phyloP scores from a whole-genome alignment of 2,329 filamentous ascomycete genomes.

The Eurotiales sp. region DNA sequence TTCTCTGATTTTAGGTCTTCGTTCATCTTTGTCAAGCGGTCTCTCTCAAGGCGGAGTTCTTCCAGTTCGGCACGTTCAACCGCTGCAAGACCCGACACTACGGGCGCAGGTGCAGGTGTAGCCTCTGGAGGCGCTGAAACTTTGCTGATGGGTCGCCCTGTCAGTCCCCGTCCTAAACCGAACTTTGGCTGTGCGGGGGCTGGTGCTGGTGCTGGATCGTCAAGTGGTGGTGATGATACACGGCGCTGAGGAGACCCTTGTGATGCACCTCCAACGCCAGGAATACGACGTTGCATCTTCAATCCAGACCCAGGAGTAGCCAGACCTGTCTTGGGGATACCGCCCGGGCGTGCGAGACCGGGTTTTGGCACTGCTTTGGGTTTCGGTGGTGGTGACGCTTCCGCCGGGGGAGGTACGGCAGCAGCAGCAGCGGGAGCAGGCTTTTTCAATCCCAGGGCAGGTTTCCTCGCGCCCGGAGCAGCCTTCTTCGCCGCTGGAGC shows the following conservation, averaged over 20 bases:
- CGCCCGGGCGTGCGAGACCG: constrained; percentile 46
- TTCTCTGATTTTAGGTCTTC: constrained; percentile 82
- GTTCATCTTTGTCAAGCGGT: constrained; percentile 67
- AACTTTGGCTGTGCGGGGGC: constrained; percentile 49
- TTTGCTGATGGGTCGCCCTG: constrained; percentile 79
- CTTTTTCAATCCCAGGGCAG: constrained; percentile 33
- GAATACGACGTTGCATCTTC: constrained; percentile 43
- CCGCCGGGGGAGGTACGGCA: constrained; percentile 52
- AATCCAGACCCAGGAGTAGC: constrained; percentile 40
- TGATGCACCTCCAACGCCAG: constrained; percentile 32
- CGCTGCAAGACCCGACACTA: constrained; percentile 62
- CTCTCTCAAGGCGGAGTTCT: constrained; percentile 79
- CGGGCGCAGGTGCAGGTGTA: constrained; percentile 41
- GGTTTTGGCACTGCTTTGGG: constrained; percentile 38
- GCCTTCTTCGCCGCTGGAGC: constrained; percentile 51
- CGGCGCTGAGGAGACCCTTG: constrained; percentile 40
- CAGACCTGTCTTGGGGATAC: constrained; percentile 38
- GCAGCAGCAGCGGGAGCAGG: constrained; percentile 44
- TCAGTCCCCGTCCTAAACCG: constrained; percentile 71
- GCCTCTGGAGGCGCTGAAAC: constrained; percentile 42
- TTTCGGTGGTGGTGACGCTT: constrained; percentile 47
- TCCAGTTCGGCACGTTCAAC: constrained; percentile 91
- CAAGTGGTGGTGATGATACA: constrained; percentile 43
- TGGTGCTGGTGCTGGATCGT: constrained; percentile 34
- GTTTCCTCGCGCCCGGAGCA: constrained; percentile 46